Percentiles rank a stretch among this genome's conserved stretches.
phyloP scores from a whole-genome alignment of 306 rosid genomes.

The Rubus idaeus region DNA sequence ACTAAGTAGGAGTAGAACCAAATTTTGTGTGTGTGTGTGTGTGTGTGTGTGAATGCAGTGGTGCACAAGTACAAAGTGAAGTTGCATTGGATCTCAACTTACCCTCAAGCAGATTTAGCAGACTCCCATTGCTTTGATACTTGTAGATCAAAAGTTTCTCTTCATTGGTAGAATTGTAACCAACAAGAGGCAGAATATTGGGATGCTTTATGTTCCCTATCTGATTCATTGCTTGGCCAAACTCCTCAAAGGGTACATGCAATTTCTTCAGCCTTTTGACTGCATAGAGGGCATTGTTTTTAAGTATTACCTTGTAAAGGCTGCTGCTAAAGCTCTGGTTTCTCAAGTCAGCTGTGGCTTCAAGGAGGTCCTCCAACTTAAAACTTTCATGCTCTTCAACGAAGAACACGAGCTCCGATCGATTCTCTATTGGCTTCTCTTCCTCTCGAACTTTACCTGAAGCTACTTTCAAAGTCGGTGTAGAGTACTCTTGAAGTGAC shows the following conservation, averaged over 20 bases:
- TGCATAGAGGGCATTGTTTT: conserved; percentile 51
- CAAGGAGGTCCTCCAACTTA: conserved; percentile 58
- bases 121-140: conserved; percentile 69
- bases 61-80: background rate
- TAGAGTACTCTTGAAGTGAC: conserved; percentile 30
- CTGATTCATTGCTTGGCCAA: conserved; percentile 48
- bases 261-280: conserved; percentile 72
- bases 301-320: conserved; percentile 61
- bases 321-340: conserved; percentile 53
- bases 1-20: background rate
- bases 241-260: conserved; percentile 56
- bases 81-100: conserved; percentile 18
- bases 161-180: conserved; percentile 46
- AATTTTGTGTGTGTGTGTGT: background rate
- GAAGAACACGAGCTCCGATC: conserved; percentile 60
- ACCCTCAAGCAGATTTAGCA: conserved; percentile 68
- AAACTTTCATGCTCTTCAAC: conserved; percentile 63
- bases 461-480: conserved; percentile 6
- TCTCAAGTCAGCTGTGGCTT: conserved; percentile 61
- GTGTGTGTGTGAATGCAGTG: background rate
- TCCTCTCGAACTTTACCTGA: conserved; percentile 26
- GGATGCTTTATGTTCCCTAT: conserved; percentile 56
- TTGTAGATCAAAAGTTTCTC: conserved; percentile 74
- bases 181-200: conserved; percentile 67
- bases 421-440: conserved; percentile 27